These are phyloP conservation scores for Talaromyces rugulosus DNA, from an alignment of 2,329 filamentous ascomycete genomes.

Conservation along the genomic window DNA sequence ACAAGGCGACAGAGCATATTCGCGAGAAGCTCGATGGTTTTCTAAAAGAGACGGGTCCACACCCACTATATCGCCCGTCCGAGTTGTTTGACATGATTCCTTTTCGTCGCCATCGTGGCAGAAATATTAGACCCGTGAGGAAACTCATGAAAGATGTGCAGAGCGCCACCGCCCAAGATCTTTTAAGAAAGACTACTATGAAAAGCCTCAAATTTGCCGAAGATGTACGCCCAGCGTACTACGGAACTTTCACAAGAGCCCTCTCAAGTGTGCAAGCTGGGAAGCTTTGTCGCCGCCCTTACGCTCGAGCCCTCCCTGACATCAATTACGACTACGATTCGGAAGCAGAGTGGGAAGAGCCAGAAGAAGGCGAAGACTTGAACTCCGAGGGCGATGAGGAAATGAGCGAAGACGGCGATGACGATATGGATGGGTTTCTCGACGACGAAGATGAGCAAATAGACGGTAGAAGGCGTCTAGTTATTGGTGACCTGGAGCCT, in stretches of 20 bases:
- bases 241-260: conserved; percentile 56
- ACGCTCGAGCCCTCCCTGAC: conserved; percentile 48
- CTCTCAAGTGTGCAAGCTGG: conserved; percentile 36
- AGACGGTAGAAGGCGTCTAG: conserved; percentile 53
- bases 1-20: conserved; percentile 54
- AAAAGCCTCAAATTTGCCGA: conserved; percentile 59
- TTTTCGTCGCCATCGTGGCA: conserved; percentile 30
- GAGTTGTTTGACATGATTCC: conserved; percentile 37
- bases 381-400: conserved; percentile 61
- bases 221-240: conserved; percentile 61
- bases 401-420: conserved; percentile 62
- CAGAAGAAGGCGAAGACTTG: conserved; percentile 68
- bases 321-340: conserved; percentile 64
- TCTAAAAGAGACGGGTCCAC: conserved; percentile 16
- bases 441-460: conserved; percentile 70
- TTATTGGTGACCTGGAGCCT: conserved; percentile 67
- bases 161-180: conserved; percentile 35
- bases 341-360: conserved; percentile 63
- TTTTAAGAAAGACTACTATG: conserved; percentile 49
- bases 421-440: conserved; percentile 84
- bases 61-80: conserved; percentile 26
- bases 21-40: conserved; percentile 45
- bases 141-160: conserved; percentile 58
- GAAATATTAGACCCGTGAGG: conserved; percentile 46
- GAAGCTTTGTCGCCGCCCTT: conserved; percentile 53